A percentile compares a stretch with the other conserved stretches of the same genome.
These are phyloP conservation scores for Arthrobotrys megalospora DNA, from an alignment of 2,329 filamentous ascomycete species.

Conservation along the genomic window DNA sequence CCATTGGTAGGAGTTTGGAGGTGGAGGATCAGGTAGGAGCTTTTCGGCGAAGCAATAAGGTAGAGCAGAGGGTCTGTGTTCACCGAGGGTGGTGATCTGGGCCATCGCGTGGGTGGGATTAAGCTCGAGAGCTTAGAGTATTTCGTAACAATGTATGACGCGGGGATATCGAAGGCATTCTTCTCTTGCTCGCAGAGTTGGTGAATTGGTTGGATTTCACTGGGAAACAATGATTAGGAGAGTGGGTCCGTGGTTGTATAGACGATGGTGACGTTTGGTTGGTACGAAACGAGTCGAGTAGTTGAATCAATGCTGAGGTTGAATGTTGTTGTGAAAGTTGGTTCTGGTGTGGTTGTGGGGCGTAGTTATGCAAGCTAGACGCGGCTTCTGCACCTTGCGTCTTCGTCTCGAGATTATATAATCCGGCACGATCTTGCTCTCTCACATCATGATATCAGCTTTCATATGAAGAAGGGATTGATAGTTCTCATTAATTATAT, in stretches of 20 bases:
- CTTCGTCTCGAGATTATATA: neutral
- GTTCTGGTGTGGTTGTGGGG: neutral
- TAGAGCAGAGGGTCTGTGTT: conserved; percentile 88
- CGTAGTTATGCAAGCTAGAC: neutral
- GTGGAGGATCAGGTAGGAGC: conserved; percentile 78
- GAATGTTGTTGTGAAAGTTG: conserved; percentile 14
- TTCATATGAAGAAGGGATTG: neutral
- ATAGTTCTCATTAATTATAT: conserved; percentile 5
- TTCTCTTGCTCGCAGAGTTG: conserved; percentile 18
- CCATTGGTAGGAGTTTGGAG: conserved; percentile 81
- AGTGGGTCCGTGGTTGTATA: neutral
- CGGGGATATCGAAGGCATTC: conserved; percentile 46
- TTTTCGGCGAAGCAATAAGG: conserved; percentile 86
- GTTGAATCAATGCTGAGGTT: neutral
- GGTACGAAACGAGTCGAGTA: neutral
- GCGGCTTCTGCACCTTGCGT: neutral
- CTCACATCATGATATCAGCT: neutral
- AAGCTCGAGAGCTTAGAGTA: conserved; percentile 47
- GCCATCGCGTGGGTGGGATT: conserved; percentile 76
- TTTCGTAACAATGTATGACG: conserved; percentile 13
- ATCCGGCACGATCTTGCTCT: neutral
- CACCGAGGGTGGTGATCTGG: conserved; percentile 87
- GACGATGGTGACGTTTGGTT: neutral
- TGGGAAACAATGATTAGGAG: neutral
- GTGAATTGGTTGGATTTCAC: conserved; percentile 10